These are phyloP conservation scores for Geranomyces variabilis DNA, from an alignment of 192 early-diverging fungal species.

Conservation along the genomic window DNA sequence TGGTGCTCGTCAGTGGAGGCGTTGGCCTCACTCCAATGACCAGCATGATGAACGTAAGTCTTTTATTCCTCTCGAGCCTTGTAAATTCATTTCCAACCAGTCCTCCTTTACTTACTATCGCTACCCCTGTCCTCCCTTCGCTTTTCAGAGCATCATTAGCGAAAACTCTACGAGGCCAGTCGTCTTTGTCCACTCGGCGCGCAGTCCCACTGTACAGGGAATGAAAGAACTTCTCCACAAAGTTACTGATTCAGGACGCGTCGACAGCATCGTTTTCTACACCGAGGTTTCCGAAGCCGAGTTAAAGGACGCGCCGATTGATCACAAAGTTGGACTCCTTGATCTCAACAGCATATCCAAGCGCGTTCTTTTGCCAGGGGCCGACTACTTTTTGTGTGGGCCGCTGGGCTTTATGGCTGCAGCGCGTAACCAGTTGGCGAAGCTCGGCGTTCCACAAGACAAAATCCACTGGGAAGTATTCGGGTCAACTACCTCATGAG, in stretches of 20 bases:
- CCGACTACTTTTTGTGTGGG: constrained; percentile 19
- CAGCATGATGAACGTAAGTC: background rate
- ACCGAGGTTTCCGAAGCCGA: background rate
- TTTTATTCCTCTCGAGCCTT: too few relatives aligned
- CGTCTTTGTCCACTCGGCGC: constrained; percentile 9
- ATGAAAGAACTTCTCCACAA: background rate
- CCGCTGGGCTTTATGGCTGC: background rate
- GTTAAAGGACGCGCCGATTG: background rate
- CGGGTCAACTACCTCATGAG: background rate
- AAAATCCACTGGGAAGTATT: constrained; percentile 13
- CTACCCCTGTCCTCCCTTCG: too few relatives aligned
- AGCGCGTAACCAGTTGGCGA: background rate
- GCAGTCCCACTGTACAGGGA: background rate
- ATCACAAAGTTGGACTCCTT: background rate
- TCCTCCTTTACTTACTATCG: background rate
- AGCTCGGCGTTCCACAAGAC: background rate
- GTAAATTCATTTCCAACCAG: background rate
- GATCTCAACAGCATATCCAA: background rate
- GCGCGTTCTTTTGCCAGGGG: background rate
- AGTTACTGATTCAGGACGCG: background rate
- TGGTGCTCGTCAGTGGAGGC: constrained; percentile 13
- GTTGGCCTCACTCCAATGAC: constrained; percentile 20
- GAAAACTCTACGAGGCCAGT: background rate
- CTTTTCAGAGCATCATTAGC: background rate
- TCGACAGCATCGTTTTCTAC: constrained; percentile 5